Base-by-base conservation (phyloP, 2,329 filamentous ascomycete species). In the Colletotrichum echinochloae region DNA sequence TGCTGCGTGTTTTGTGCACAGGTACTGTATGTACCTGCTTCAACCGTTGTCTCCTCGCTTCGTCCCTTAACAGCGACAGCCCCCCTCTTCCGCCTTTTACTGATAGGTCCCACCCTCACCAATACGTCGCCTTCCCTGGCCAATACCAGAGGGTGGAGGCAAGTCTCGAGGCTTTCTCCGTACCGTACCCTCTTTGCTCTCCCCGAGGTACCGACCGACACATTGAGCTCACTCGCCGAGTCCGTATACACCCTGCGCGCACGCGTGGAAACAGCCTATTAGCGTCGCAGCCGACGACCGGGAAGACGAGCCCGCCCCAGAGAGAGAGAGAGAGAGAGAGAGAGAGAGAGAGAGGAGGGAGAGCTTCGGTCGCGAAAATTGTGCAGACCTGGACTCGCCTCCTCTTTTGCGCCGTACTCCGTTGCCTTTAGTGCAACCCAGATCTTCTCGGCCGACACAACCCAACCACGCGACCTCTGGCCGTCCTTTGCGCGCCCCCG, bases 251-350 rank as follows among this genome's bases (percentile, higher is more conserved):
- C 46, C 51, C 66, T 70, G 60, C 61, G 55, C 55, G 59, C 59
- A 66, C 70, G 70, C 70, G 57, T 72, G 61, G 61, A 52, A 72
- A 70, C 70, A 70, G 65, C 65, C 69, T 71, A 49, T 60, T 66
- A 41, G 55, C 39, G 56, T 59, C 37, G 30, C 35, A 35, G 28
- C 57, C 65, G 57, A 33, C 35, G 23, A 59, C 52, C 64, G 56
- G 64, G 46, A 66, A 35, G 64, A 66, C 64, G 63, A 60, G 54
- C 52, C 46, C 64, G n/a, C n/a, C n/a, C n/a, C n/a, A n/a, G n/a
- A n/a, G n/a, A n/a, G n/a, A n/a, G n/a, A n/a, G n/a, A n/a, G n/a
- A n/a, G n/a, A n/a, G n/a, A n/a, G n/a, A n/a, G n/a, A n/a, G n/a
- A n/a, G n/a, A n/a, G n/a, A n/a, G n/a, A n/a, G n/a, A n/a, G n/a